Percentiles rank a stretch among this genome's conserved stretches.
Evolutionary conservation across 345 rosid genomes (phyloP).

Genomic region (Punica granatum): DNA sequence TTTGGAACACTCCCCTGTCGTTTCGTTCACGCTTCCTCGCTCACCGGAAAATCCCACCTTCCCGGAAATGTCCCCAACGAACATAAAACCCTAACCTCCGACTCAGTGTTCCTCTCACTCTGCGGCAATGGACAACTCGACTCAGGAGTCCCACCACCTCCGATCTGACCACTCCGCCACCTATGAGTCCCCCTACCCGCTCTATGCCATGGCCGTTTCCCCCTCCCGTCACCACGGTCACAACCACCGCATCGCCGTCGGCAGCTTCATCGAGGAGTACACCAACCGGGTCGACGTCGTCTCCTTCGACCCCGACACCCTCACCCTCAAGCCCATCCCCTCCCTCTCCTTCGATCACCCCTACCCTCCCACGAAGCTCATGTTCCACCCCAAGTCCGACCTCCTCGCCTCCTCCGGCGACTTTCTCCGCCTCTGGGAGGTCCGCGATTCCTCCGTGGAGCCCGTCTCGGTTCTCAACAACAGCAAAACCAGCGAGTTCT

Average conservation of each 20-base stretch:
- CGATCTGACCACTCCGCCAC: slow-evolving; percentile 74
- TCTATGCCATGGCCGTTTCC: slow-evolving; percentile 82
- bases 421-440: slow-evolving; percentile 78
- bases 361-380: slow-evolving; percentile 82
- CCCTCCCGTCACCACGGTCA: slow-evolving; percentile 27
- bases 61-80: neutral
- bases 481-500: slow-evolving; percentile 78
- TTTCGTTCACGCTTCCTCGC: neutral
- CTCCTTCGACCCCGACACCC: slow-evolving; percentile 69
- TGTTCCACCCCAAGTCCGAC: slow-evolving; percentile 80
- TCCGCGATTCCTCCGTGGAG: slow-evolving; percentile 64
- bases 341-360: slow-evolving; percentile 91
- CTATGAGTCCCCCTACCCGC: slow-evolving; percentile 73
- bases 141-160: slow-evolving; percentile 57
- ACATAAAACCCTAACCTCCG: neutral
- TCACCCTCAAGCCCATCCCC: slow-evolving; percentile 54
- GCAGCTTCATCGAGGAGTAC: slow-evolving; percentile 84
- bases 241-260: slow-evolving; percentile 68
- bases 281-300: slow-evolving; percentile 74
- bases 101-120: neutral
- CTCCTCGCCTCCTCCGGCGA: slow-evolving; percentile 93
- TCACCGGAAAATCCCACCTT: too few species aligned
- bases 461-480: slow-evolving; percentile 61
- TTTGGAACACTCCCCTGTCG: neutral
- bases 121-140: slow-evolving; percentile 58